Percentiles rank a stretch among this genome's conserved stretches.
Conservation (phyloP, 1,139 yeast species). For the Sugiyamaella castrensis region DNA sequence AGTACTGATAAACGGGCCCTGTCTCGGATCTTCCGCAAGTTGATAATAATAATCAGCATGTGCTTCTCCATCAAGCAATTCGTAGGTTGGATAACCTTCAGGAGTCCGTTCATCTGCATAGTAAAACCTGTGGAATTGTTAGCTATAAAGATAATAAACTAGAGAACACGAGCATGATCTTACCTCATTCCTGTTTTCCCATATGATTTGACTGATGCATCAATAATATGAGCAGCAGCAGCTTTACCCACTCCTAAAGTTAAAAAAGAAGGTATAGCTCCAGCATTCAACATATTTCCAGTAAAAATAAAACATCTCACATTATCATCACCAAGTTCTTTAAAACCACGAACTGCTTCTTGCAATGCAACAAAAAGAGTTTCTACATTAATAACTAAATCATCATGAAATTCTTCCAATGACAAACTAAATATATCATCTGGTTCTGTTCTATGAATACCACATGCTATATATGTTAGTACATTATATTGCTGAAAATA, state of each 20-base stretch:
- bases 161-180: neutral
- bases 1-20: neutral
- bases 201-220: constrained; percentile 1
- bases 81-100: neutral
- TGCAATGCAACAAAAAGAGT: neutral
- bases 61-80: neutral
- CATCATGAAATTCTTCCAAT: neutral
- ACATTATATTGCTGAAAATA: neutral
- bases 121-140: neutral
- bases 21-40: constrained; percentile 1
- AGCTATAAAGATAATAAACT: neutral
- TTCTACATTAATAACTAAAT: neutral
- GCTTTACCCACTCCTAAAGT: neutral
- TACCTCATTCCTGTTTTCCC: neutral
- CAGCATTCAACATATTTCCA: constrained; percentile 1
- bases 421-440: neutral
- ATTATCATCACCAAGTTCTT: neutral
- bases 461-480: neutral
- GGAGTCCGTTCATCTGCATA: constrained; percentile 1
- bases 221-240: neutral
- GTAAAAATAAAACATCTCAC: constrained; percentile 1
- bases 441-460: neutral
- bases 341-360: neutral
- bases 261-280: neutral
- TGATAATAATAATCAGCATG: constrained; percentile 3